Evolutionary conservation across 2,329 filamentous ascomycete species (phyloP).

Genomic region (Dryadomyces sulphureus): DNA sequence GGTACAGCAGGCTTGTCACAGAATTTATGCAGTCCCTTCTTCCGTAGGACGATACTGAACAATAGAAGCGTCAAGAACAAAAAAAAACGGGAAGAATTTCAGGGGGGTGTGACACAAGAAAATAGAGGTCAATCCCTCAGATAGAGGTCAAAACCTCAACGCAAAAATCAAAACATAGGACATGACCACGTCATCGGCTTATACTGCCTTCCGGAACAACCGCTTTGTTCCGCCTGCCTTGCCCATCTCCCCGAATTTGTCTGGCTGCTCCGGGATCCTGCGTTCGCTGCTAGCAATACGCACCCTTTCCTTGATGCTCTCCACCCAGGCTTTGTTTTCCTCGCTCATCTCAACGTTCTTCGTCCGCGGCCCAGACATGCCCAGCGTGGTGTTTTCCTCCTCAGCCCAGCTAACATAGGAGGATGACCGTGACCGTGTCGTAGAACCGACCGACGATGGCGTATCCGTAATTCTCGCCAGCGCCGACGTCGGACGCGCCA

Average conservation of each 20-base stretch:
- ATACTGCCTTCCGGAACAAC: conserved; percentile 36
- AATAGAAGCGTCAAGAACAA: background rate
- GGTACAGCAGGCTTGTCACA: background rate
- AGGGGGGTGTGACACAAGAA: background rate
- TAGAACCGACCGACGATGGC: conserved; percentile 29
- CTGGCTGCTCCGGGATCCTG: conserved; percentile 17
- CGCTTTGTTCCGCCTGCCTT: conserved; percentile 61
- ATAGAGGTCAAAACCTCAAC: background rate
- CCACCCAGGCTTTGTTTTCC: conserved; percentile 66
- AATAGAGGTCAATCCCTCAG: background rate
- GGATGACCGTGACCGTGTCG: conserved; percentile 30
- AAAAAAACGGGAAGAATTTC: background rate
- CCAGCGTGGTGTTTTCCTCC: conserved; percentile 41
- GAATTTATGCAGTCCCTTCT: background rate
- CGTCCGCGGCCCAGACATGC: conserved; percentile 54
- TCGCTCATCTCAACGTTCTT: conserved; percentile 53
- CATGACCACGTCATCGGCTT: no score
- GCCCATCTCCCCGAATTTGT: conserved; percentile 53
- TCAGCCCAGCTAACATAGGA: conserved; percentile 43
- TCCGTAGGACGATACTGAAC: background rate
- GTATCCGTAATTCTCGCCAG: conserved; percentile 20
- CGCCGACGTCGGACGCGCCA: background rate
- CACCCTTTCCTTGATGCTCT: conserved; percentile 70
- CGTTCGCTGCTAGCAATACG: conserved; percentile 51
- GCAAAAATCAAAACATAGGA: background rate